A percentile compares a stretch with the other conserved stretches of the same genome.
Conservation (phyloP, 768 basidiomycete species). For the Podaxis sp. region DNA sequence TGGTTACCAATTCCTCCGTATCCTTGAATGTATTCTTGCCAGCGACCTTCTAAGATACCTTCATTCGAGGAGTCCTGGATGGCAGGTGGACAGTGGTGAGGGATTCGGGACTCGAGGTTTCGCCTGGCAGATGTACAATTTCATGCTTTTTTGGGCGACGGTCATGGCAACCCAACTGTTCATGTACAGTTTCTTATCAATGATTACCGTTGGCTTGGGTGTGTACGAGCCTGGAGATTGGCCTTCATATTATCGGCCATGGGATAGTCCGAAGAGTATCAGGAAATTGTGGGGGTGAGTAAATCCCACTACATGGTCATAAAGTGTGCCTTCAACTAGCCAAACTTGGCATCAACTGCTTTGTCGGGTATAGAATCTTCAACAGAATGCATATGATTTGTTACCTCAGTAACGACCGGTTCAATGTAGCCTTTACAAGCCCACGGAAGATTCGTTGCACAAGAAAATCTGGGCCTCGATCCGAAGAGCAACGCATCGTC, state of each 20-base stretch:
- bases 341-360: slow-evolving; percentile 28
- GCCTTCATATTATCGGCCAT: not conserved
- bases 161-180: not conserved
- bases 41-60: not conserved
- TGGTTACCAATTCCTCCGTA: not conserved
- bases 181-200: not conserved
- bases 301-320: not conserved
- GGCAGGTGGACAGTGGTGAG: not conserved
- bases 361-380: slow-evolving; percentile 19
- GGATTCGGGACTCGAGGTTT: not conserved
- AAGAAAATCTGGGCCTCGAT: slow-evolving; percentile 15
- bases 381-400: not conserved
- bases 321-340: slow-evolving; percentile 10
- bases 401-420: not conserved
- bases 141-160: not conserved
- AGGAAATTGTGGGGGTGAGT: not conserved
- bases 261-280: not conserved
- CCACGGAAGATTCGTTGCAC: slow-evolving; percentile 19
- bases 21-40: not conserved
- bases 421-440: slow-evolving; percentile 17
- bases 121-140: not conserved
- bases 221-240: not conserved
- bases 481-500: slow-evolving; percentile 19
- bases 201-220: not conserved
- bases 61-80: not conserved